phyloP scores from a whole-genome alignment of 805 yeast genomes.

The Brettanomyces sp. region DNA sequence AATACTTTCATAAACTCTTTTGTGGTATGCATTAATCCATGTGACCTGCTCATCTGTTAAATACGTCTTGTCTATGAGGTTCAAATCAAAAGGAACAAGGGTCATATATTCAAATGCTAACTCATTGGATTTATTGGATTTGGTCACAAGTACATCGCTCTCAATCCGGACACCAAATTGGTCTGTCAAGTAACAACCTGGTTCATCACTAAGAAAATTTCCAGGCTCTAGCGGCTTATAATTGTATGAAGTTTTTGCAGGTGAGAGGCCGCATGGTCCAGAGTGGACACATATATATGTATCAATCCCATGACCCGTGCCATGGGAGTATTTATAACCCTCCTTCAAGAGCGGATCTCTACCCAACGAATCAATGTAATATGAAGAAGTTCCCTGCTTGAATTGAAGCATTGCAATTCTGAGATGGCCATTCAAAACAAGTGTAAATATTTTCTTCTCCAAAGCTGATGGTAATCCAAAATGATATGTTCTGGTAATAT shows the following conservation, averaged over 20 bases:
- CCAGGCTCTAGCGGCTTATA: conserved; percentile 53
- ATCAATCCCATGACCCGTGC: conserved; percentile 98
- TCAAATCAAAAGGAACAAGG: conserved; percentile 72
- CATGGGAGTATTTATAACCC: conserved; percentile 86
- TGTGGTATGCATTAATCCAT: conserved; percentile 66
- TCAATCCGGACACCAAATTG: conserved; percentile 86
- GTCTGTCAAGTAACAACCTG: conserved; percentile 90
- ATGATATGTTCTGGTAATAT: conserved; percentile 82
- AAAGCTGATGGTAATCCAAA: conserved; percentile 49
- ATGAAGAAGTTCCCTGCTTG: conserved; percentile 69
- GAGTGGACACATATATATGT: conserved; percentile 87
- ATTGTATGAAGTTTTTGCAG: conserved; percentile 22
- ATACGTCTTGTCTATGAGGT: conserved; percentile 53
- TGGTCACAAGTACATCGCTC: conserved; percentile 59
- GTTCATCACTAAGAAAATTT: conserved; percentile 81
- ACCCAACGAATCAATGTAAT: conserved; percentile 70
- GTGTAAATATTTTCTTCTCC: conserved; percentile 61
- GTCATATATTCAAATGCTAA: conserved; percentile 79
- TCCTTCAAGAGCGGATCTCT: conserved; percentile 73
- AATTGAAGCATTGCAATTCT: conserved; percentile 75
- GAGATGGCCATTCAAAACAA: conserved; percentile 86
- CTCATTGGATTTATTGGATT: conserved; percentile 20
- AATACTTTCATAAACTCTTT: conserved; percentile 42
- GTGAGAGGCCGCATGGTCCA: conserved; percentile 80
- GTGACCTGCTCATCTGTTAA: conserved; percentile 51